Conservation (phyloP, 176 grass and related monocot genomes). For the Triticum urartu region DNA sequence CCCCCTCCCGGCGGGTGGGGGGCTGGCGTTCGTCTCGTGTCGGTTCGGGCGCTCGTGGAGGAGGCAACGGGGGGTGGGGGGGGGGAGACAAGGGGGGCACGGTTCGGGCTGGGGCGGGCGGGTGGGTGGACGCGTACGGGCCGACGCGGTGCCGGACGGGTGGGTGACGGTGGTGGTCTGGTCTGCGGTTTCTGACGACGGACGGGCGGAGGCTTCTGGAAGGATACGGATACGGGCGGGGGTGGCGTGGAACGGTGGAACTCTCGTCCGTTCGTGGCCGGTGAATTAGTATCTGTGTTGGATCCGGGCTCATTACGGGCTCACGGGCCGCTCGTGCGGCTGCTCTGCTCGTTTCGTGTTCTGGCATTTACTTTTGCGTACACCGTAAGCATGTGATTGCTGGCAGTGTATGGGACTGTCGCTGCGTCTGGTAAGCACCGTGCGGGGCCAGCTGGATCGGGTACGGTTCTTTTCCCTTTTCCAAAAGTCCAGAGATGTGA, state of each 20-base stretch:
- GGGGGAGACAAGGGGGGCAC: not conserved
- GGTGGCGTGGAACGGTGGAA: too few species aligned
- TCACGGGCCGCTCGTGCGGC: slow-evolving; percentile 11
- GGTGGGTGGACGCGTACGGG: slow-evolving; percentile 14
- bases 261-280: too few species aligned
- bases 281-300: too few species aligned
- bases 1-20: not conserved
- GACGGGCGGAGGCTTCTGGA: not conserved
- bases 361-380: not conserved
- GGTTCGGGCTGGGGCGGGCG: not conserved
- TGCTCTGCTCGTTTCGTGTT: not conserved
- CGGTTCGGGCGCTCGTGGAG: not conserved
- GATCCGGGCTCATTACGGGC: too few species aligned
- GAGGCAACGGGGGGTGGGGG: too few species aligned
- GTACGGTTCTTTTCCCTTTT: not conserved
- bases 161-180: not conserved
- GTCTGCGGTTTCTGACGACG: not conserved
- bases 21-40: not conserved
- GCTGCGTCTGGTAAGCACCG: not conserved
- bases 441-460: not conserved
- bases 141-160: not conserved
- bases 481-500: not conserved
- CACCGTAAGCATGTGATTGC: not conserved
- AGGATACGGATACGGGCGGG: not conserved
- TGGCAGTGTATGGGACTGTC: not conserved